Evolutionary conservation across 2,329 filamentous ascomycete genomes (phyloP), one percentile per base, ranked within the genome.

Genomic region (Aspergillus costaricaensis): DNA sequence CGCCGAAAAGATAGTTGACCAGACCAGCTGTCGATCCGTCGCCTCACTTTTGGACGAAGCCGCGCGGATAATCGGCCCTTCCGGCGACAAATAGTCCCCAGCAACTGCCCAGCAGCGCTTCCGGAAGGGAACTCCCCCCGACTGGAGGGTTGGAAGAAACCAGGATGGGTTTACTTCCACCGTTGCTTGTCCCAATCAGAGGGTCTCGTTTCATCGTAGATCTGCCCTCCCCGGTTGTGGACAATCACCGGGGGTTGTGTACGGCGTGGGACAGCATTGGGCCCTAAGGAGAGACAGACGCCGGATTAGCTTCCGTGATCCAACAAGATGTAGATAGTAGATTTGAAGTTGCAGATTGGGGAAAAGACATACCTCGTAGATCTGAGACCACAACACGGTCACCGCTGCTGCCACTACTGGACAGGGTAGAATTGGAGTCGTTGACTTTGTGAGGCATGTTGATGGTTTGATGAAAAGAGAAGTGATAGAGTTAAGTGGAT

Each of bases 131-230:
- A 36, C 32, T 36, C 32, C 12, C 32, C 32, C 32, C 32, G 32
- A 36, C 32, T 36, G 32, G 32, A 14, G 12, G 32, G 10, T 36
- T 36, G 32, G 32, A 36, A 4, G 32, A 6, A 32, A 36, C 32
- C 32, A 36, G 32, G 32, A 36, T 36, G 32, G 32, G 5, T 63
- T 64, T 73, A 75, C 63, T 75, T 75, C 73, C 73, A 75, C 60
- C 73, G 72, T 64, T 75, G 73, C 64, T 74, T 74, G 63, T 75
- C 73, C 73, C 73, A 75, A 62, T 74, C 73, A 4, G 72, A 74
- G 1, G 73, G 72, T 60, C 73, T 66, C 21, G 73, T 75, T 59
- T 75, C 72, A 59, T 75, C 73, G 62, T 73, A 75, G 58, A 70
- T 73, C 57, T 71, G 73, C 49, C 73, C 73, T 54, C 73, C 72